Base-by-base conservation (phyloP, 441 rosid genomes). In the Gossypium trilobum region DNA sequence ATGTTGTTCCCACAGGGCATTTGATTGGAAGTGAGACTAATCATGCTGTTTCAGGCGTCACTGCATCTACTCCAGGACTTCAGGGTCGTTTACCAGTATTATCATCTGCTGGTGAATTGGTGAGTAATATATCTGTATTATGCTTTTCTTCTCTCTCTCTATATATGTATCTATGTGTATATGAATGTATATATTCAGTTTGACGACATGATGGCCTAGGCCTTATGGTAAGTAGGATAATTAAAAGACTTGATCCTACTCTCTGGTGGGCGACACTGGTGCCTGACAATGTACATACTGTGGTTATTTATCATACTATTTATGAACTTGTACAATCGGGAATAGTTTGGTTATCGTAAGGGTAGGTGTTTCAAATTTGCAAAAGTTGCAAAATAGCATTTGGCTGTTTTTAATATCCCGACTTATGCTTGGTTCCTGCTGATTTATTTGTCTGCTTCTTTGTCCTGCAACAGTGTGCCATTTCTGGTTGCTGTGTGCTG, bases 41-140 rank as follows among this genome's bases (percentile, higher is more conserved):
- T 85, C 74, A 42, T 81, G 80, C 85, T 78, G 77, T 83, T 82
- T 91, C 95, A 0, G 90, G 83, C 1, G 73, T 87, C 52, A 87
- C 93, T 14, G 36, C 74, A 20, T 65, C 81, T 50, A 78, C 82
- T 14, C 85, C 78, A 77, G 86, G 81, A 78, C 82, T 79, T 64
- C 82, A 70, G 65, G 81, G 51, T 70, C 82, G 70, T 70, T 55
- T 77, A 14, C 78, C 63, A 51, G 44, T 78, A 0, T 83, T 73
- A 36, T 75, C 84, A 16, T 59, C 84, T 62, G 71, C 73, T 16
- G 83, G 81, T 68, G 84, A 81, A 80, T 60, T 60, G 81, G 96
- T 87, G 78, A 77, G 87, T 16, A 56, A 68, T 57, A 29, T 56
- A 51, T 73, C 14, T 69, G 69, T 11, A 16, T 4, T 46, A 20